These are phyloP conservation scores for Thraustochytrium sp. DNA, from an alignment of 352 stramenopile species.

Conservation along the genomic window DNA sequence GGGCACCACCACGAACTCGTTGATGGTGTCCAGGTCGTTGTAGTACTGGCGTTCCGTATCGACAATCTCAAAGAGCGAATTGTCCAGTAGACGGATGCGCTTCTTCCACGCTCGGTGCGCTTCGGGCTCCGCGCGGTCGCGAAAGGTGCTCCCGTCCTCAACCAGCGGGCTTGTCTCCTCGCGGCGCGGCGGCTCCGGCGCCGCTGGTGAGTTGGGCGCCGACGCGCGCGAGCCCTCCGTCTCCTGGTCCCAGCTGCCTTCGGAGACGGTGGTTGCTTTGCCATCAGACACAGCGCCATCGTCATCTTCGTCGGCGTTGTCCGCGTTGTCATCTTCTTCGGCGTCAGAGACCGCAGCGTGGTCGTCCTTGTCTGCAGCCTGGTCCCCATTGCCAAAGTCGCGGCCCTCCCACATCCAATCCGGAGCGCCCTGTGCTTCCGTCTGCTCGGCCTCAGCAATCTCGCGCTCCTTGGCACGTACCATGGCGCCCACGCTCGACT, in stretches of 20 bases:
- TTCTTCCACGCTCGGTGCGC: neutral
- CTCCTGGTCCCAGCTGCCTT: no score
- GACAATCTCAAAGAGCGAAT: conserved; percentile 2
- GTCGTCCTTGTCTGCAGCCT: neutral
- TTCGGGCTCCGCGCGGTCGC: conserved; percentile 1
- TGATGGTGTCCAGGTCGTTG: conserved; percentile 31
- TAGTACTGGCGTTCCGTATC: conserved; percentile 12
- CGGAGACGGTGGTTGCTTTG: no score
- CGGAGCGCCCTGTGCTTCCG: neutral
- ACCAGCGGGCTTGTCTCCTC: no score
- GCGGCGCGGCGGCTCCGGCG: no score
- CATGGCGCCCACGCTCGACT: neutral
- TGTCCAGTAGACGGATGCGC: neutral
- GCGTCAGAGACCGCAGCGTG: neutral
- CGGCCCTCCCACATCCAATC: conserved; percentile 30
- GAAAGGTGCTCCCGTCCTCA: neutral
- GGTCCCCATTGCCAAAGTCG: neutral
- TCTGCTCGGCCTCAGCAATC: neutral
- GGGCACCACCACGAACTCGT: neutral
- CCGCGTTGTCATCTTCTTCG: neutral
- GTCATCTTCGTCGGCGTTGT: neutral
- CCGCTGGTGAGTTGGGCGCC: no score
- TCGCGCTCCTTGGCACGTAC: neutral
- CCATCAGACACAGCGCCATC: no score
- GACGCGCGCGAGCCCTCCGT: no score